Percentiles rank a stretch among this genome's conserved stretches.
These are phyloP conservation scores for Neurospora sp. DNA, from an alignment of 495 filamentous ascomycete genomes.

Conservation along the genomic window DNA sequence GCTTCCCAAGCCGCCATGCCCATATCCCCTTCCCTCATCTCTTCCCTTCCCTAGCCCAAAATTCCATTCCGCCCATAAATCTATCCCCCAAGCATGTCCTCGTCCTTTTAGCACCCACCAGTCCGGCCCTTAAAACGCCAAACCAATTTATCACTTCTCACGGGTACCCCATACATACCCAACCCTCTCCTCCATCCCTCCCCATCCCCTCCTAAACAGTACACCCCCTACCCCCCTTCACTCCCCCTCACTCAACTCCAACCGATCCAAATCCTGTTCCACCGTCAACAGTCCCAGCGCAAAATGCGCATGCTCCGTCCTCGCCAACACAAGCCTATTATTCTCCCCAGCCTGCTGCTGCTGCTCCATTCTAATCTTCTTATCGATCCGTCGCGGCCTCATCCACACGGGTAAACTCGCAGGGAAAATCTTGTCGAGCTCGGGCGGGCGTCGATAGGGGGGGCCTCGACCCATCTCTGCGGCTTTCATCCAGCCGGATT, in stretches of 20 bases:
- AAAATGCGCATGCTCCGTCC: constrained; percentile 41
- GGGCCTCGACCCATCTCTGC: constrained; percentile 65
- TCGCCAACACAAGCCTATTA: constrained; percentile 32
- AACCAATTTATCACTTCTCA: no score
- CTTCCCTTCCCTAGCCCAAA: no score
- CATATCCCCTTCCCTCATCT: no score
- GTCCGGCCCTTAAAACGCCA: no score
- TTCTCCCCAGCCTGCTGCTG: constrained; percentile 17
- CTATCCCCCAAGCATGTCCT: no score
- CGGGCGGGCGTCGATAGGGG: constrained; percentile 49
- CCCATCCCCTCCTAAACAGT: no score
- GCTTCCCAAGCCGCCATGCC: no score
- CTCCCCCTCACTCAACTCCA: constrained; percentile 27
- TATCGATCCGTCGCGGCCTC: constrained; percentile 31
- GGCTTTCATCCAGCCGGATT: constrained; percentile 67
- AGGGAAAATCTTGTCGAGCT: constrained; percentile 21
- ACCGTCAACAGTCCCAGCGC: constrained; percentile 42
- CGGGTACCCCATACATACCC: no score
- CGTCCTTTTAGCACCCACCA: no score
- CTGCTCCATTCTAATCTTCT: constrained; percentile 25
- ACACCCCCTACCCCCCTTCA: neutral
- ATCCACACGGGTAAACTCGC: constrained; percentile 26
- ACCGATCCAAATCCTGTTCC: constrained; percentile 39
- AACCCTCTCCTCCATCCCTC: no score
- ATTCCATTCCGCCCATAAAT: no score